Conservation (phyloP, 345 rosid species). For the Punica granatum region DNA sequence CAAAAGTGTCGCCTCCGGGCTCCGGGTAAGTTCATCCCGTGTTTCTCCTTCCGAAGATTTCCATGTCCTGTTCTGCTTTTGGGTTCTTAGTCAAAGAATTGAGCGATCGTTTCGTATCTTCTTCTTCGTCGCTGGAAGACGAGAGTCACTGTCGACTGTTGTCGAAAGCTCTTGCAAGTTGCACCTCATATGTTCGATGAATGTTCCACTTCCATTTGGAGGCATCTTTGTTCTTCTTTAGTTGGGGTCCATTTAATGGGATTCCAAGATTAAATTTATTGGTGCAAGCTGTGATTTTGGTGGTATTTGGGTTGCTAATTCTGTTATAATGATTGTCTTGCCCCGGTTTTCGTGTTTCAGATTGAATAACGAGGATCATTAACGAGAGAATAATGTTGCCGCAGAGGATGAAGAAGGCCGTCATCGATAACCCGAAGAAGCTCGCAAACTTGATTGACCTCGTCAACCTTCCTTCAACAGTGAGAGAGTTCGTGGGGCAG, state of each 20-base stretch:
- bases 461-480: constrained; percentile 74
- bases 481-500: constrained; percentile 82
- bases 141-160: too few species aligned
- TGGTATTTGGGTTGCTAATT: neutral
- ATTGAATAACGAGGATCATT: neutral
- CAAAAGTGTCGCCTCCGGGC: neutral
- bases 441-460: constrained; percentile 78
- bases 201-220: constrained; percentile 1
- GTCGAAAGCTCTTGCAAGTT: neutral
- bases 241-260: neutral
- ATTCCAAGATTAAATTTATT: neutral
- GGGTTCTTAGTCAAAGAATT: too few species aligned
- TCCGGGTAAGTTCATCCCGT: too few species aligned
- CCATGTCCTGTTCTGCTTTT: too few species aligned
- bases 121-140: too few species aligned
- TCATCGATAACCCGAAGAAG: constrained; percentile 75
- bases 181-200: constrained; percentile 4
- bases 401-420: constrained; percentile 57
- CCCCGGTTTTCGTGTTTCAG: neutral
- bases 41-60: too few species aligned
- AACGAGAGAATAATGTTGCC: constrained; percentile 49
- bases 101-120: too few species aligned
- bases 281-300: neutral
- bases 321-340: neutral
- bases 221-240: neutral